Percentiles rank a stretch among this genome's conserved stretches.
These are phyloP conservation scores for Soucietia sequanensis DNA, from an alignment of 805 yeast species.

Conservation along the genomic window DNA sequence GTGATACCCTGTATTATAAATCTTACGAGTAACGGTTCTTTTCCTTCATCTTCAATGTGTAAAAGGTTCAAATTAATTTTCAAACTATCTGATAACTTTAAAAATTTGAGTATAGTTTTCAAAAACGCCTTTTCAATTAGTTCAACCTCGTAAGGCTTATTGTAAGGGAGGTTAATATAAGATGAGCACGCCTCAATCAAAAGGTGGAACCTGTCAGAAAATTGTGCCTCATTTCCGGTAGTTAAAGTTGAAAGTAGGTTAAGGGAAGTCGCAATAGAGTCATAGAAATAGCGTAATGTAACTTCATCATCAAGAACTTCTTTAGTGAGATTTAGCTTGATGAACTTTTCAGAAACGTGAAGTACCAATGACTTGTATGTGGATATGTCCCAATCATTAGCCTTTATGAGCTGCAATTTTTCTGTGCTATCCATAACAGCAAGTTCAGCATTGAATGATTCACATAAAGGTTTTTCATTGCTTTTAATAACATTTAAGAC, in stretches of 20 bases:
- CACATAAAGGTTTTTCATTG: constrained; percentile 42
- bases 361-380: constrained; percentile 61
- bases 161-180: constrained; percentile 12
- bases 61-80: constrained; percentile 26
- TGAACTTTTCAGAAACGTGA: constrained; percentile 45
- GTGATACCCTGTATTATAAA: constrained; percentile 52
- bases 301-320: constrained; percentile 18
- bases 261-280: constrained; percentile 39
- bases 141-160: constrained; percentile 21
- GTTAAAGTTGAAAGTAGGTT: constrained; percentile 42
- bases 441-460: constrained; percentile 55
- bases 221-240: constrained; percentile 58
- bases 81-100: constrained; percentile 28
- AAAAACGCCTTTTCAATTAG: constrained; percentile 25
- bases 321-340: constrained; percentile 25
- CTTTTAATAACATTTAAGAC: constrained; percentile 52
- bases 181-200: constrained; percentile 36
- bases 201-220: constrained; percentile 42
- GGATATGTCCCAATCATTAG: constrained; percentile 50
- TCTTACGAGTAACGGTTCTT: constrained; percentile 34
- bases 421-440: constrained; percentile 51
- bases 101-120: constrained; percentile 24
- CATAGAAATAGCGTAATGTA: constrained; percentile 17
- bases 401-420: constrained; percentile 40
- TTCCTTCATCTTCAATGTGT: constrained; percentile 28